phyloP scores from a whole-genome alignment of 106 monocot species.

The Phalaenopsis aphrodite region DNA sequence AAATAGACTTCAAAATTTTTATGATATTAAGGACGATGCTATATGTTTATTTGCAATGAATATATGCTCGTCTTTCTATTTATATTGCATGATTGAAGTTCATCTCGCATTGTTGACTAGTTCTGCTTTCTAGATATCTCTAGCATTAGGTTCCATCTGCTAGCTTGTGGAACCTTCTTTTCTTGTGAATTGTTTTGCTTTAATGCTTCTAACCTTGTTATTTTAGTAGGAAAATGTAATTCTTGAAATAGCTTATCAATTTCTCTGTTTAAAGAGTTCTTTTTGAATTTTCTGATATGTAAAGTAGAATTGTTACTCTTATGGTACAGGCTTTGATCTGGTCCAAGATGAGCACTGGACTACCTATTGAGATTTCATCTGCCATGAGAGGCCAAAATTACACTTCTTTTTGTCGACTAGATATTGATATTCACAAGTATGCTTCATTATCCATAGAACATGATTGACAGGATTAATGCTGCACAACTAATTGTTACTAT shows the following conservation, averaged over 20 bases:
- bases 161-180: background rate
- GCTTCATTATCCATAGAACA: background rate
- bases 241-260: background rate
- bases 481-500: background rate
- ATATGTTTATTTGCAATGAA: background rate
- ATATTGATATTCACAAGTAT: constrained; percentile 95
- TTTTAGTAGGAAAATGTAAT: background rate
- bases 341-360: constrained; percentile 99
- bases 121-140: background rate
- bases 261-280: background rate
- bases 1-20: background rate
- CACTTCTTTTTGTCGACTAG: constrained; percentile 75
- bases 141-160: background rate
- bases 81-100: background rate
- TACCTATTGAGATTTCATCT: constrained; percentile 90
- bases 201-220: background rate
- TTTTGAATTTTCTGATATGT: background rate
- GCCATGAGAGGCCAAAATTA: constrained; percentile 79
- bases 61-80: background rate
- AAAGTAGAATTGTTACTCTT: constrained; percentile 9
- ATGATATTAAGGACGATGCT: background rate
- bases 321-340: constrained; percentile 75
- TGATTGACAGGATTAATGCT: background rate
- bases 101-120: background rate
- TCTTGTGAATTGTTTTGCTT: background rate